These are phyloP conservation scores for Murraya paniculata DNA, from an alignment of 345 rosid genomes.

Conservation along the genomic window DNA sequence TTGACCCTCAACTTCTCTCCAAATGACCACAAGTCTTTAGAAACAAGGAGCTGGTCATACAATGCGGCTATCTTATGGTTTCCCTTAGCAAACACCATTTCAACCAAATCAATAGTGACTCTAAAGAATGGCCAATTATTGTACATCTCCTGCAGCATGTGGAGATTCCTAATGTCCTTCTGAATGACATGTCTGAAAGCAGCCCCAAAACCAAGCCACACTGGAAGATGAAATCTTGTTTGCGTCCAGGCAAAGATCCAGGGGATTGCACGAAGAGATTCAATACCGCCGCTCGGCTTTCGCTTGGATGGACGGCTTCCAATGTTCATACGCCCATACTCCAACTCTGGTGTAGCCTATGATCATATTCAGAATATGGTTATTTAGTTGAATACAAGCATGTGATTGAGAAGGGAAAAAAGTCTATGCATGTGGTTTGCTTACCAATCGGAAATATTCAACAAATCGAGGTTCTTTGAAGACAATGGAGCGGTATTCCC, in stretches of 20 bases:
- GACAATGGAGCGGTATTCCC: slow-evolving; percentile 83
- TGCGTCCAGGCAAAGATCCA: slow-evolving; percentile 99
- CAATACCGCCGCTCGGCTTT: slow-evolving; percentile 95
- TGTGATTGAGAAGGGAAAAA: slow-evolving; percentile 1
- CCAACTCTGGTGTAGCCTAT: slow-evolving; percentile 98
- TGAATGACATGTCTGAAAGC: slow-evolving; percentile 71
- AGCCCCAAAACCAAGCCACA: slow-evolving; percentile 95
- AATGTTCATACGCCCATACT: slow-evolving; percentile 97
- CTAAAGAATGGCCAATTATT: slow-evolving; percentile 93
- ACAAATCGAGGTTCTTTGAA: slow-evolving; percentile 92
- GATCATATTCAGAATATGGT: slow-evolving; percentile 18
- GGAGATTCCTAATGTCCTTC: slow-evolving; percentile 74
- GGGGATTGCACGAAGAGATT: slow-evolving; percentile 95
- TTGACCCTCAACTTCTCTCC: slow-evolving; percentile 68
- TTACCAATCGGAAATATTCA: slow-evolving; percentile 94
- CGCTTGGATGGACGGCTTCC: slow-evolving; percentile 97
- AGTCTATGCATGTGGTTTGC: slow-evolving; percentile 20
- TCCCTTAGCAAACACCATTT: slow-evolving; percentile 99
- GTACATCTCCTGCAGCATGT: slow-evolving; percentile 86
- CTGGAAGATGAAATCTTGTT: slow-evolving; percentile 96
- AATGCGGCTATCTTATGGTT: slow-evolving; percentile 88
- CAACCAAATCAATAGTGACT: slow-evolving; percentile 91
- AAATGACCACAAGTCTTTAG: slow-evolving; percentile 68
- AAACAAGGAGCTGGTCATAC: slow-evolving; percentile 87
- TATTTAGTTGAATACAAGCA: neutral